Conservation (phyloP, 805 yeast species). For the Pichia cabralensis region DNA sequence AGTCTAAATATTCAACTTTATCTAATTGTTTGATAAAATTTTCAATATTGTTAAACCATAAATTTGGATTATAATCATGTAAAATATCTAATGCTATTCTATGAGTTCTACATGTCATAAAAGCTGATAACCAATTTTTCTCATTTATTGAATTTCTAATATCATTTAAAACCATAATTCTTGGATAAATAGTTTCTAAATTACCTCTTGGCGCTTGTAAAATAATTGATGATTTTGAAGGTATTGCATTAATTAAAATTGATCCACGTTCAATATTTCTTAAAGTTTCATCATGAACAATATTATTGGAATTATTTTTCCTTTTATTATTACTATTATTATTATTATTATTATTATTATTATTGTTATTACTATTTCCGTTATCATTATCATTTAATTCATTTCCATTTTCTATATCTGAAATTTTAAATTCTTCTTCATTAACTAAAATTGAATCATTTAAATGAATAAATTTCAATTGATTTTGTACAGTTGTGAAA, state of each 20-base stretch:
- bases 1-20: conserved; percentile 67
- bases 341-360: conserved; percentile 38
- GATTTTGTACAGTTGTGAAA: conserved; percentile 83
- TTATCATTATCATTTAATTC: conserved; percentile 40
- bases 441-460: conserved; percentile 15
- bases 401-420: conserved; percentile 10
- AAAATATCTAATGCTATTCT: conserved; percentile 84
- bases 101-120: conserved; percentile 76
- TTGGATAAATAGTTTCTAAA: conserved; percentile 85
- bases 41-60: conserved; percentile 55
- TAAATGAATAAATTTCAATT: conserved; percentile 72
- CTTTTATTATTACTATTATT: conserved; percentile 32
- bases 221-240: conserved; percentile 71
- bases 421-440: conserved; percentile 7
- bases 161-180: conserved; percentile 81
- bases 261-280: conserved; percentile 92
- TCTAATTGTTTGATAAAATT: conserved; percentile 61
- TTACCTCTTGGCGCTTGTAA: conserved; percentile 96
- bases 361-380: too few relatives aligned
- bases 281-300: conserved; percentile 69
- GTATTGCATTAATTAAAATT: conserved; percentile 67
- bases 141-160: conserved; percentile 61
- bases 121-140: conserved; percentile 60
- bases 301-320: too few relatives aligned
- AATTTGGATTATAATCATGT: conserved; percentile 74